Conservation (phyloP, 345 rosid species). For the Corchorus capsularis region DNA sequence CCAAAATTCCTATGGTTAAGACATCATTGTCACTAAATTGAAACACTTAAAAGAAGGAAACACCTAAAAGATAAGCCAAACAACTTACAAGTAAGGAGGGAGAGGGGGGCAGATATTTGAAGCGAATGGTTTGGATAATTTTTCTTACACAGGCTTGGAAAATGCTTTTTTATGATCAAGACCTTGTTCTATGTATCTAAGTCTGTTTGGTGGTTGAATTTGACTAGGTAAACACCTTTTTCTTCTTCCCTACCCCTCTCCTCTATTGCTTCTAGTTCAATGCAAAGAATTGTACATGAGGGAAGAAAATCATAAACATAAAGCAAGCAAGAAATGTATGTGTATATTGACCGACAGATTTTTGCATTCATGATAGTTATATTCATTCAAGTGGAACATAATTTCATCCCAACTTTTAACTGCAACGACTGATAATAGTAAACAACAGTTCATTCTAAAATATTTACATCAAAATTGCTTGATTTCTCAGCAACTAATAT, state of each 20-base stretch:
- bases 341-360: not conserved
- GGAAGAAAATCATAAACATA: not conserved
- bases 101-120: not conserved
- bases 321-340: conserved; percentile 11
- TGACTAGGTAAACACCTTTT: not conserved
- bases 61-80: not conserved
- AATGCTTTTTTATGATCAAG: too few relatives aligned
- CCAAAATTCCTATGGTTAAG: not conserved
- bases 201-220: conserved; percentile 4
- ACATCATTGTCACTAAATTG: not conserved
- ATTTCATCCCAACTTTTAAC: not conserved
- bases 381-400: not conserved
- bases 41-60: not conserved
- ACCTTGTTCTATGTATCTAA: not conserved
- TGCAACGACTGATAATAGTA: not conserved
- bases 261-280: conserved; percentile 2
- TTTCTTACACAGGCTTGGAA: not conserved
- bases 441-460: conserved; percentile 10
- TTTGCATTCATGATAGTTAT: not conserved
- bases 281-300: not conserved
- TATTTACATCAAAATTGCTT: conserved; percentile 13
- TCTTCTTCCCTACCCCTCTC: too few relatives aligned
- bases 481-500: not conserved
- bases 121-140: not conserved
- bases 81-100: not conserved